These are phyloP conservation scores for Xylariaceae sp. DNA, from an alignment of 2,329 filamentous ascomycete genomes.

Conservation along the genomic window DNA sequence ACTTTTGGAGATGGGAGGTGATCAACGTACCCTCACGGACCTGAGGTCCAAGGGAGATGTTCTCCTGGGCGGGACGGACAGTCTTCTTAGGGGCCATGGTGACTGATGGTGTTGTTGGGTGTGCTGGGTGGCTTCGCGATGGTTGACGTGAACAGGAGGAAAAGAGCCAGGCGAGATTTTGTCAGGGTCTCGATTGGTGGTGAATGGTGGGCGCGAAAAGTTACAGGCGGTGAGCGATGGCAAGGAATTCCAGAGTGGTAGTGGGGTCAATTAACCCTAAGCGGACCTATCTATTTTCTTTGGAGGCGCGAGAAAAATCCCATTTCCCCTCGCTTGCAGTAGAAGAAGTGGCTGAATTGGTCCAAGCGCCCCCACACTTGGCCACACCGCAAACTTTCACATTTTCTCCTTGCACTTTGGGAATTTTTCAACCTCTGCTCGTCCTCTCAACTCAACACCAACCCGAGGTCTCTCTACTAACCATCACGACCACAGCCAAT, in stretches of 20 bases:
- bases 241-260: constrained; percentile 17
- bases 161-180: constrained; percentile 8
- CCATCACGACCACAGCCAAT: constrained; percentile 19
- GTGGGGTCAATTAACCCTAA: constrained; percentile 21
- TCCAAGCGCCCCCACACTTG: constrained; percentile 13
- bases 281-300: constrained; percentile 5
- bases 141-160: constrained; percentile 13
- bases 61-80: constrained; percentile 82
- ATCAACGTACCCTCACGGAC: constrained; percentile 78
- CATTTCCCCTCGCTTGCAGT: not conserved
- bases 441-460: constrained; percentile 18
- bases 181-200: constrained; percentile 6
- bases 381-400: constrained; percentile 14
- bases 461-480: constrained; percentile 22
- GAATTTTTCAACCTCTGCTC: constrained; percentile 9
- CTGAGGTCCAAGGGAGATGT: constrained; percentile 96
- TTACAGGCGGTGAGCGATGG: constrained; percentile 18
- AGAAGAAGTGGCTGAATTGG: not conserved
- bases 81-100: constrained; percentile 95
- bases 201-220: constrained; percentile 1
- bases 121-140: constrained; percentile 26
- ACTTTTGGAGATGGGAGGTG: not conserved
- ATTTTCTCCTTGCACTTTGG: constrained; percentile 6
- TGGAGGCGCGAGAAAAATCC: constrained; percentile 8
- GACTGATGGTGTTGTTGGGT: constrained; percentile 34